Percentiles rank a stretch among this genome's conserved stretches.
Conservation (phyloP, 163 green algal species). For the Volvox carteri region DNA sequence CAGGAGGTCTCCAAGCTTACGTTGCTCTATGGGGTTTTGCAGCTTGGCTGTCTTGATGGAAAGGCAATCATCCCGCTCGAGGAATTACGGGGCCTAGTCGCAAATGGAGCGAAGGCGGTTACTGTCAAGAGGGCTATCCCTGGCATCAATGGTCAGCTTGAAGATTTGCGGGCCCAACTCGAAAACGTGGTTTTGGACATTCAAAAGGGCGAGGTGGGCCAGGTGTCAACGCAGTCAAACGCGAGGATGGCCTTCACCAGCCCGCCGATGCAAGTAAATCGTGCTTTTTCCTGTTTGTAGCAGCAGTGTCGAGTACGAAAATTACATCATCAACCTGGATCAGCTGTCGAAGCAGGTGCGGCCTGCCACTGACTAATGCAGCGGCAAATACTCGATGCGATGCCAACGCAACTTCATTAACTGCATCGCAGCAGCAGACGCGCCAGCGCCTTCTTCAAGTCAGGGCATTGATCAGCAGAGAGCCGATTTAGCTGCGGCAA, state of each 20-base stretch:
- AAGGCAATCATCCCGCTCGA: slow-evolving; percentile 19
- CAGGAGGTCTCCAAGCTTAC: slow-evolving; percentile 60
- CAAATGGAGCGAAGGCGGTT: not conserved
- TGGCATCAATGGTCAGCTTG: slow-evolving; percentile 56
- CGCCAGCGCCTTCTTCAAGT: too few relatives aligned
- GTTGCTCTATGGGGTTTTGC: slow-evolving; percentile 60
- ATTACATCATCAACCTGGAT: not conserved
- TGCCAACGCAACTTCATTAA: not conserved
- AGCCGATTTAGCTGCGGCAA: not conserved
- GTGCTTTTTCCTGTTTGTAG: too few relatives aligned
- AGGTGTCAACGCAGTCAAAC: slow-evolving; percentile 27
- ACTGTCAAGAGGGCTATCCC: slow-evolving; percentile 56
- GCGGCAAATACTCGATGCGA: too few relatives aligned
- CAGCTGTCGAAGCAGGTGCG: slow-evolving; percentile 21
- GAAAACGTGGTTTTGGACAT: slow-evolving; percentile 45
- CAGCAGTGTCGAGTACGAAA: too few relatives aligned
- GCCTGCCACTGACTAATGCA: not conserved
- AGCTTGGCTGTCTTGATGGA: slow-evolving; percentile 32
- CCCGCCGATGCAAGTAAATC: too few relatives aligned
- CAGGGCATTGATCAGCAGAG: not conserved
- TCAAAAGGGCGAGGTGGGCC: slow-evolving; percentile 25
- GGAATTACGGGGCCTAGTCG: slow-evolving; percentile 37
- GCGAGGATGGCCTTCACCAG: not conserved
- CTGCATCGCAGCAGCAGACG: not conserved
- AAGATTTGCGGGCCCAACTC: slow-evolving; percentile 53